Evolutionary conservation across 257 asterid species (phyloP).

Genomic region (Primulina tabacum): DNA sequence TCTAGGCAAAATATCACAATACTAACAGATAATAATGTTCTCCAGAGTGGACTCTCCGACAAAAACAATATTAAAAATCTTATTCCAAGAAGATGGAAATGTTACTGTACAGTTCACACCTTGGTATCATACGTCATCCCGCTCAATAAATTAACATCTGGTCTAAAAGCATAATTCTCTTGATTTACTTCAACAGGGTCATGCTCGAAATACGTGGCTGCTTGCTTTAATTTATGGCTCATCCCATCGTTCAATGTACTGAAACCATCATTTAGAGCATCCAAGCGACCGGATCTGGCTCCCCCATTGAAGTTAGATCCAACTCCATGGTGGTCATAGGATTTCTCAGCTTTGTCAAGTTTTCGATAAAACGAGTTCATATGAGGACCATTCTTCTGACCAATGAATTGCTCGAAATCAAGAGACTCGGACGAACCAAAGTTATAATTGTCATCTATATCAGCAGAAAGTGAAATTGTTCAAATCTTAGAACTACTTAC

Average conservation of each 20-base stretch:
- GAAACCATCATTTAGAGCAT: conserved; percentile 39
- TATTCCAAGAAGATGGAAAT: not conserved
- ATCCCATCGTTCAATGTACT: conserved; percentile 58
- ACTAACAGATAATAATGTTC: not conserved
- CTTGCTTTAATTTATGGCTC: conserved; percentile 55
- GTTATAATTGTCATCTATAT: conserved; percentile 26
- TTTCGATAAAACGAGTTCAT: conserved; percentile 40
- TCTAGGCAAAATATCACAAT: not conserved
- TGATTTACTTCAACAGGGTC: conserved; percentile 54
- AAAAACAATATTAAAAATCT: conserved; percentile 6
- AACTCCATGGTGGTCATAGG: conserved; percentile 34
- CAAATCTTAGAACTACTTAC: not conserved
- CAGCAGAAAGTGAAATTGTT: conserved; percentile 28
- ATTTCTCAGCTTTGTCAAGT: conserved; percentile 52
- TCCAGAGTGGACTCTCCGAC: not conserved
- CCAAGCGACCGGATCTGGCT: conserved; percentile 27
- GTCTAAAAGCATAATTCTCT: conserved; percentile 66
- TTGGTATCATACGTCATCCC: conserved; percentile 63
- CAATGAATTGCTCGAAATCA: conserved; percentile 42
- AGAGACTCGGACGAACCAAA: conserved; percentile 33
- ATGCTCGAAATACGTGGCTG: conserved; percentile 62
- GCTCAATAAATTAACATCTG: conserved; percentile 51
- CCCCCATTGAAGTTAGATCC: conserved; percentile 31
- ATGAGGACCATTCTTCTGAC: conserved; percentile 29
- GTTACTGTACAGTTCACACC: conserved; percentile 40